Evolutionary conservation across 2,329 filamentous ascomycete genomes (phyloP).

Genomic region (Sarocladium kiliense): DNA sequence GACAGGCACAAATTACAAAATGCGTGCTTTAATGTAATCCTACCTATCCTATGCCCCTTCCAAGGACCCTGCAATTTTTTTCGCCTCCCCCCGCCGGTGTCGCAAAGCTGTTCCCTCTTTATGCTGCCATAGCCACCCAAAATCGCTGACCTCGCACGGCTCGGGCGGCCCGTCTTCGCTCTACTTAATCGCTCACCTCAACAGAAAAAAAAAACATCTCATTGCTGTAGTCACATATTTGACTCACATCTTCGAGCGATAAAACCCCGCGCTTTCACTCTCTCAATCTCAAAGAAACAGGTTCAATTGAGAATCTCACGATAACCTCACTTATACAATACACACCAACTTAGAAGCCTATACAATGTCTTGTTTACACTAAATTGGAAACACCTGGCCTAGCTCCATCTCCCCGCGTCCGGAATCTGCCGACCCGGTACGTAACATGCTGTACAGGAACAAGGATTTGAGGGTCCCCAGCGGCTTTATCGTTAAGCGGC

Average conservation of each 20-base stretch:
- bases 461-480: background rate
- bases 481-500: background rate
- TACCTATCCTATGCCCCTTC: background rate
- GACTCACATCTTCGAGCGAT: background rate
- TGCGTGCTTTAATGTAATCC: background rate
- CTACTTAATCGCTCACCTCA: slow-evolving; percentile 6
- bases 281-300: background rate
- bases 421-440: slow-evolving; percentile 8
- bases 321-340: background rate
- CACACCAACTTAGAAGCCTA: background rate
- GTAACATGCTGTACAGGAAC: background rate
- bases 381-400: background rate
- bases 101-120: background rate
- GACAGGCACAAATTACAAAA: background rate
- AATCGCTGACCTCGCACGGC: background rate
- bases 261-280: background rate
- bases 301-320: background rate
- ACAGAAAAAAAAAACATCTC: slow-evolving; percentile 4
- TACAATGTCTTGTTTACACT: slow-evolving; percentile 1
- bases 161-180: slow-evolving; percentile 8
- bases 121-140: background rate
- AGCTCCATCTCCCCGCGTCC: slow-evolving; percentile 8
- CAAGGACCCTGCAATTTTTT: slow-evolving; percentile 3
- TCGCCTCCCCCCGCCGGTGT: slow-evolving; percentile 1
- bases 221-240: background rate